Conservation (phyloP, 768 basidiomycete genomes). For the Suillus fuscotomentosus region DNA sequence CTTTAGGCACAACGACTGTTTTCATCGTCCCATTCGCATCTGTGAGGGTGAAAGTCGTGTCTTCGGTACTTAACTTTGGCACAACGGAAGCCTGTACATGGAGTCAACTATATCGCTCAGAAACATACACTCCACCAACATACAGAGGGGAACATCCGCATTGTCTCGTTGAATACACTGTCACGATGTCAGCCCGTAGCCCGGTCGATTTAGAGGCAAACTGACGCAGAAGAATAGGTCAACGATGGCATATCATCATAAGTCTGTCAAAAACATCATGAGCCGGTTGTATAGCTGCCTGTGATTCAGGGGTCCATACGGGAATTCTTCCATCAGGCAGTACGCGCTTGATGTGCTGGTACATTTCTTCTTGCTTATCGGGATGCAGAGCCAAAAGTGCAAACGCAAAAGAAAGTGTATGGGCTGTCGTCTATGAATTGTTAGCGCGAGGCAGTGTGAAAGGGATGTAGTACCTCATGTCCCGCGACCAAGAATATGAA, state of each 20-base stretch:
- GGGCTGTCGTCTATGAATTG: conserved; percentile 28
- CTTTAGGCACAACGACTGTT: conserved; percentile 42
- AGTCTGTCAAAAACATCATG: conserved; percentile 12
- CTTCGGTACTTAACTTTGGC: conserved; percentile 46
- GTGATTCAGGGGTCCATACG: conserved; percentile 12
- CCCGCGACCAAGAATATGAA: conserved; percentile 55
- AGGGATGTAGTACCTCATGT: conserved; percentile 43
- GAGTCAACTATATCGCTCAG: neutral
- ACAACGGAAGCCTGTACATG: conserved; percentile 34
- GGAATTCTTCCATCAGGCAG: conserved; percentile 23
- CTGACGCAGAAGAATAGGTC: conserved; percentile 26
- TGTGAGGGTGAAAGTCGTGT: conserved; percentile 38
- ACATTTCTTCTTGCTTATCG: conserved; percentile 38
- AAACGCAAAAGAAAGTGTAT: conserved; percentile 32
- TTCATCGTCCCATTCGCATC: conserved; percentile 36
- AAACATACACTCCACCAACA: conserved; percentile 1
- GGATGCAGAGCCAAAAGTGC: conserved; percentile 38
- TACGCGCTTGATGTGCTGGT: conserved; percentile 29
- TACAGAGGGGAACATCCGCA: conserved; percentile 32
- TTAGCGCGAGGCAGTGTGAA: neutral
- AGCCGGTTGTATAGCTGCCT: neutral
- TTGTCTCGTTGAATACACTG: conserved; percentile 31
- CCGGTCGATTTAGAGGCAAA: neutral
- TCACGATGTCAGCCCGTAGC: neutral
- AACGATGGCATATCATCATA: conserved; percentile 29